These are phyloP conservation scores for Penicillium parvum DNA, from an alignment of 495 filamentous ascomycete species.

Conservation along the genomic window DNA sequence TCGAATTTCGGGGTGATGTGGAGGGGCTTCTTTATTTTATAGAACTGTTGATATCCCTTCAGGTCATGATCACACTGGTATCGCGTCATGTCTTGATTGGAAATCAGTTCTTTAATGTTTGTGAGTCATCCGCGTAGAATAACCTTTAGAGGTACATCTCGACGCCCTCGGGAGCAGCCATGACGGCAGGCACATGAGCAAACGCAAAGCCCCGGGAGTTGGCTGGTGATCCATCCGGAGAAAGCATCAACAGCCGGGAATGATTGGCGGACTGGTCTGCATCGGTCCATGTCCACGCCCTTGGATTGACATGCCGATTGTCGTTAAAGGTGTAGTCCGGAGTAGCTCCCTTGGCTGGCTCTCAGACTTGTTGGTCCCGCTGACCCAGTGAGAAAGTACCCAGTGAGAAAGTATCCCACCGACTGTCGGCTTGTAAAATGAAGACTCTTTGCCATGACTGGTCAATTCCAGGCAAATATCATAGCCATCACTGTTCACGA, in stretches of 20 bases:
- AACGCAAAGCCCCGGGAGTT: no score
- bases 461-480: no score
- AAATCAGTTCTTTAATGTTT: constrained; percentile 1
- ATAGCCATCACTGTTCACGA: no score
- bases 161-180: background rate
- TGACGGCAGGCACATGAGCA: no score
- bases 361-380: background rate
- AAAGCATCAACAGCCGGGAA: background rate
- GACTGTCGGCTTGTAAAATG: no score
- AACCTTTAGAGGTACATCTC: background rate
- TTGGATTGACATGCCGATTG: constrained; percentile 28
- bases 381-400: no score
- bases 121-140: background rate
- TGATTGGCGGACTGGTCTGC: constrained; percentile 11
- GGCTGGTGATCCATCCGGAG: no score
- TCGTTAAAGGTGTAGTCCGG: constrained; percentile 2
- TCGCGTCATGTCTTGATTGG: constrained; percentile 3
- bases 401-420: no score
- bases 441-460: no score
- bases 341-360: constrained; percentile 1
- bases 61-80: background rate
- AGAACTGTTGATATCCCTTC: background rate
- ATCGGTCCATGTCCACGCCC: constrained; percentile 19
- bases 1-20: constrained; percentile 2
- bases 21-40: constrained; percentile 14